Base-by-base conservation (phyloP, 768 basidiomycete species). In the Candolleomyces efflorescens region DNA sequence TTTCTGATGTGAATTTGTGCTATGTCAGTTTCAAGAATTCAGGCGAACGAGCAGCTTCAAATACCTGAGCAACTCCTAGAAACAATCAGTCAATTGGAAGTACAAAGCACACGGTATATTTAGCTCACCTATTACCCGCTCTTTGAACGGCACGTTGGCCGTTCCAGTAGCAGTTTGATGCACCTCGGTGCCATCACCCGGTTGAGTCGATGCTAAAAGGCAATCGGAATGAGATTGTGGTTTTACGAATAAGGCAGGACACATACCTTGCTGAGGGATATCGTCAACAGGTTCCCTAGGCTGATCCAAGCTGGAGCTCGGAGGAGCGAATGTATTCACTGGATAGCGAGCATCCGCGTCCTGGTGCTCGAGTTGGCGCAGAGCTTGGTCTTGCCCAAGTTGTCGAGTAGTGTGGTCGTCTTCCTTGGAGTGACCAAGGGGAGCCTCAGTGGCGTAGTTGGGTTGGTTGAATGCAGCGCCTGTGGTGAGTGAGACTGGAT, bases 101-200 rank as follows among this genome's bases (percentile, higher is more conserved):
- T 47, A 46, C n/a, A 15, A 9, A 46, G 32, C 26, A 47, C 20
- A 45, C 13, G 27, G 1, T 23, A 43, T 11, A 27, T 43, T 13
- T 3, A 1, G 61, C 75, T 23, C 59, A 82, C 84, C 84, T 47
- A 84, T 77, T 7, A 84, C 80, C 57, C 73, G 76, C 47, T 86
- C 83, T 66, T 83, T 85, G 72, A 85, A 86, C 13, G 83, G 74
- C 27, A 79, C 75, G 53, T 73, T 55, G 68, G 51, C 24, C 20
- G 26, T 27, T 63, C 46, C 65, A 41, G 53, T 45, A n/a, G 59
- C 54, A 20, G 61, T 60, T 5, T 32, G 32, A 56, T 64, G 71
- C 2, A 75, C 68, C 38, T 70, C 67, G 1, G 55, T 47, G 18
- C 75, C 75, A 53, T 73, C 73, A n/a, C 65, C 73, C 11, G 75